Base-by-base conservation (phyloP, 2,329 filamentous ascomycete genomes). In the Cytospora schulzeri region DNA sequence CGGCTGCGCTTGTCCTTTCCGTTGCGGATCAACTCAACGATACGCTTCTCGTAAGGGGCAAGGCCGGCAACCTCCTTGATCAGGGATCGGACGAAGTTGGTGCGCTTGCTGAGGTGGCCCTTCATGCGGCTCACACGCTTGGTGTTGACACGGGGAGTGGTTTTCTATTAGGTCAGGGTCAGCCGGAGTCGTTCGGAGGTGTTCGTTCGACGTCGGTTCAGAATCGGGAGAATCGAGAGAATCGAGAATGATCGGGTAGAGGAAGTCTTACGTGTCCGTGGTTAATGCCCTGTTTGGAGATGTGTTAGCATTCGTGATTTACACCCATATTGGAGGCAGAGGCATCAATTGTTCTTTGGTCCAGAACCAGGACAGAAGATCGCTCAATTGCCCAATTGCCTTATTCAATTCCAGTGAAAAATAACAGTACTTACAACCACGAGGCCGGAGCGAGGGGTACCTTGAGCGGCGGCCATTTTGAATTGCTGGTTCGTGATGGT, bases 401-500 rank as follows among this genome's bases (percentile, higher is more conserved):
- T 35, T 35, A 2, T 35, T 8, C 15, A 41, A 9, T 26, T 26
- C n/a, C 4, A 26, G 26, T 15, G 19, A 17, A 19, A 19, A 11
- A 41, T 5, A 41, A 41, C 31, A 2, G 38, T 19, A 57, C 54
- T 57, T 57, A 57, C 54, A 24, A 57, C 54, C 4, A 57, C n/a
- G 54, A 57, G 54, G 54, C 54, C 54, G 33, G 54, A 57, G 54
- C 54, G 54, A 19, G 54, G 54, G 33, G 54, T 19, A 38, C 31
- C 54, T 33, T 57, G 15, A 26, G 33, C 22, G 22, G 54, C 54
- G 29, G 54, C 54, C 62, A 64, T 64, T 41, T 60, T 64, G 28
- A 48, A 38, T 22, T 52, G 38, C 7, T 28, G 48, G 9, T 35
- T 41, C 38, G 38, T n/a, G 38, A 41, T 41, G 19, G 38, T 41